Base-by-base conservation (phyloP, 257 asterid genomes). In the Schizonepeta tenuifolia region DNA sequence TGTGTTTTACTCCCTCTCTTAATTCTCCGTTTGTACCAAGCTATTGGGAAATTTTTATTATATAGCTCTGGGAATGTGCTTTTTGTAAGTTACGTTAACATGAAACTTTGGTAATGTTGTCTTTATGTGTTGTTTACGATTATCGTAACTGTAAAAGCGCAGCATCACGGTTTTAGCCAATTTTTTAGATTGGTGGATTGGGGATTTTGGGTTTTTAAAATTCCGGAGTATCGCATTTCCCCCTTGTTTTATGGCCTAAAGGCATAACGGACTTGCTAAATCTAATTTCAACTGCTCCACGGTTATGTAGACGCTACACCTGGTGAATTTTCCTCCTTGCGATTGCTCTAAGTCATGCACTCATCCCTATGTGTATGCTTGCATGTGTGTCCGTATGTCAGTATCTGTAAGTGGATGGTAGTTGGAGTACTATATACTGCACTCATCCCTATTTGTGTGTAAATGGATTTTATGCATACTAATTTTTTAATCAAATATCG, bases 261-360 rank as follows among this genome's bases (percentile, higher is more conserved):
- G n/a, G 69, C 28, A 70, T 3, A 28, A 28, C 21, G 44, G 15
- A 17, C 15, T 28, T 71, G 75, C 59, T 5, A 57, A 57, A 8
- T 57, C 9, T 10, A 35, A 26, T 44, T 22, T 57, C 7, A 59
- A 58, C 0, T 20, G 56, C 11, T 26, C 38, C 11, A 6, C 33
- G 21, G n/a, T 36, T 24, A 7, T 26, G 10, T 22, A 31, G 41
- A 14, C 43, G 55, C 24, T 57, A 41, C 33, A 20, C 31, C 17
- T 57, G 10, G 51, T 36, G 31, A 61, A 61, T 24, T 56, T 10
- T 61, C 33, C 31, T 20, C 28, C 20, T 40, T 38, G 12, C 18
- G 18, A 38, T 57, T 57, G 38, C 20, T 13, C 21, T 11, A 55
- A 11, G n/a, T 38, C 67, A 38, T 62, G 31, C 10, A 4, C 31